Evolutionary conservation across 768 basidiomycete species (phyloP), one percentile per base, ranked within the genome.

Genomic region (Boletus edulis): DNA sequence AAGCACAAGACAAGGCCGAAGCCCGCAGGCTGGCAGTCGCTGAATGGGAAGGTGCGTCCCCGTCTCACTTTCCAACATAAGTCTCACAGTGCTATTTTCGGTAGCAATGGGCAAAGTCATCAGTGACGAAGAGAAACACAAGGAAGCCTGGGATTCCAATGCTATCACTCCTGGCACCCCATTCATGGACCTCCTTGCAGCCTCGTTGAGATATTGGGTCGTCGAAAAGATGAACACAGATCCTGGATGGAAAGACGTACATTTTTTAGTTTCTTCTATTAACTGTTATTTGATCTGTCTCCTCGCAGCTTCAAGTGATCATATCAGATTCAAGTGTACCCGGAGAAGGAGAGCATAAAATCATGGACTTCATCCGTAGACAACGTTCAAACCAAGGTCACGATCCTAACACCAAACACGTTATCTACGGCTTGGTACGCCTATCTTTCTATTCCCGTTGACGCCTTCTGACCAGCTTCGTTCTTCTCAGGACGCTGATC

Each of bases 291-390:
- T 59, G 17, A 61, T 43, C 35, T 22, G 7, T 46, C 24, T 24
- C 22, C 22, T 24, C 29, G 3, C 61, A 95, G 94, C 80, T 99
- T 39, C 85, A 98, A 79, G 89, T 99, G 49, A 86, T 98, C 60
- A 92, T 99, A 52, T 99, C 97, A 6, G 97, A 99, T 62, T 92
- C 97, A 2, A 86, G 89, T 52, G 97, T 98, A 13, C 96, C 97
- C 1, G 97, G 97, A 62, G 97, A 99, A 73, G 97, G 97, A 68
- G 97, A 99, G 70, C 97, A 99, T 73, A 99, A 99, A 77, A 98
- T 99, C 59, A 98, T 99, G 94, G 97, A 98, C 69, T 98, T 83
- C 70, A 96, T 99, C 60, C 80, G 97, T 52, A 81, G 95, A 34
- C 95, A 97, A 64, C 82, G 97, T 49, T 78, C 81, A 48, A 91